Percentiles rank a stretch among this genome's conserved stretches.
Conservation (phyloP, 148 eudicot genomes). For the Vaccinium macrocarpon region DNA sequence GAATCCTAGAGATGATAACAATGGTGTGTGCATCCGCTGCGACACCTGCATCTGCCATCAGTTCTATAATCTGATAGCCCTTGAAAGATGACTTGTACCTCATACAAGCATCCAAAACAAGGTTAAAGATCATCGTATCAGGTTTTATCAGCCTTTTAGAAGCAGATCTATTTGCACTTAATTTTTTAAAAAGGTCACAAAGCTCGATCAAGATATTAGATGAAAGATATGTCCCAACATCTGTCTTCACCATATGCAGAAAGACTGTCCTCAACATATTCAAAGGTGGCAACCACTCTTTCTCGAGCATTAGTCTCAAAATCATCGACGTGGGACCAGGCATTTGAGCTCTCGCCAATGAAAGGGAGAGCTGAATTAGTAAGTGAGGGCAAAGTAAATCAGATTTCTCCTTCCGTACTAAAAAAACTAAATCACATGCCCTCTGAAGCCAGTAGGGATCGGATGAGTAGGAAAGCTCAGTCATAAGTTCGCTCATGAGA, state of each 20-base stretch:
- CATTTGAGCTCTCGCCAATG: conserved; percentile 80
- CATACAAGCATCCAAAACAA: conserved; percentile 77
- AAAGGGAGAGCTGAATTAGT: conserved; percentile 57
- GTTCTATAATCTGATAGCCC: conserved; percentile 64
- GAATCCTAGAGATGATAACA: conserved; percentile 50
- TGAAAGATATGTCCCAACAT: conserved; percentile 59
- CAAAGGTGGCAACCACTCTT: conserved; percentile 33
- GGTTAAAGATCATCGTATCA: conserved; percentile 60
- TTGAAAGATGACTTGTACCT: conserved; percentile 52
- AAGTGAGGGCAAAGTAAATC: conserved; percentile 44
- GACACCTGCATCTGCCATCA: conserved; percentile 63
- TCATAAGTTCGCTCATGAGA: conserved; percentile 45
- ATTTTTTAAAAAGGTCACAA: conserved; percentile 37
- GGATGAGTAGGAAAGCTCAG: conserved; percentile 63
- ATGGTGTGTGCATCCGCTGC: conserved; percentile 69
- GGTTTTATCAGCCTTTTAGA: conserved; percentile 38
- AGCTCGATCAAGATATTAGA: conserved; percentile 75
- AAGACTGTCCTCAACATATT: conserved; percentile 47
- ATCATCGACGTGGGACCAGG: conserved; percentile 53
- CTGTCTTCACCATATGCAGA: conserved; percentile 82
- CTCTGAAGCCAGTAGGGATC: conserved; percentile 54
- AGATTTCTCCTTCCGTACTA: conserved; percentile 38
- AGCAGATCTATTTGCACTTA: conserved; percentile 33
- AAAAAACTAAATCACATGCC: conserved; percentile 47
- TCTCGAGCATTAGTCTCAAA: conserved; percentile 68